Percentiles rank a stretch among this genome's conserved stretches.
These are phyloP conservation scores for Trypethelium eluteriae DNA, from an alignment of 495 filamentous ascomycete genomes.

Conservation along the genomic window DNA sequence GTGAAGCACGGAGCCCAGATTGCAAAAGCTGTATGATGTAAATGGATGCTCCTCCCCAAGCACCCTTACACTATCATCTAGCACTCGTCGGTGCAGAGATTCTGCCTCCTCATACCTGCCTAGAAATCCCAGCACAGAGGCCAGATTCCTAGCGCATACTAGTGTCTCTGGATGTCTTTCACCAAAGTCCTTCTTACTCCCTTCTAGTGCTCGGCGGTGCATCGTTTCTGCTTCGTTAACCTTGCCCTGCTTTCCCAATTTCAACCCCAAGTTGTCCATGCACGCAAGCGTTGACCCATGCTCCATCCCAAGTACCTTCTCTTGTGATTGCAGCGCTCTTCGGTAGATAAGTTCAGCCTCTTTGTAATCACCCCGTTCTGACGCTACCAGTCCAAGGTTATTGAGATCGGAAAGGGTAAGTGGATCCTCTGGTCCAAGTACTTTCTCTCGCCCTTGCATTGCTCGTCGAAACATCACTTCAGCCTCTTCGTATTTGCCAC, in stretches of 20 bases:
- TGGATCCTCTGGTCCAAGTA: not conserved
- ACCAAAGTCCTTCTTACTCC: slow-evolving; percentile 13
- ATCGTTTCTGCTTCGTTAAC: slow-evolving; percentile 4
- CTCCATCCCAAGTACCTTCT: too few species aligned
- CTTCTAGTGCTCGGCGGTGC: slow-evolving; percentile 8
- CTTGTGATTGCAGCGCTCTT: too few species aligned
- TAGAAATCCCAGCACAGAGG: not conserved
- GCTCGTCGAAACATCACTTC: slow-evolving; percentile 19
- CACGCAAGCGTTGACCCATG: not conserved
- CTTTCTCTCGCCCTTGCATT: slow-evolving; percentile 12
- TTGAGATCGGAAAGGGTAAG: too few species aligned
- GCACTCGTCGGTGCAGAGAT: slow-evolving; percentile 6
- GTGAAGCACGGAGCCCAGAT: too few species aligned
- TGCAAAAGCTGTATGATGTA: too few species aligned
- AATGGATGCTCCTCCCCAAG: too few species aligned
- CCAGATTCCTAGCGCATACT: slow-evolving; percentile 11
- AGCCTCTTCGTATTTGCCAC: slow-evolving; percentile 19
- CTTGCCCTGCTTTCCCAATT: not conserved
- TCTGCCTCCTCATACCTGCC: not conserved
- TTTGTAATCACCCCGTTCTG: too few species aligned
- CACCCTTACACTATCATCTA: slow-evolving; percentile 13
- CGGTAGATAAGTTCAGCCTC: too few species aligned
- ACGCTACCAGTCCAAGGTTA: too few species aligned
- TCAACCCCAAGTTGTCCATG: slow-evolving; percentile 1
- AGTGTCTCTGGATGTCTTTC: slow-evolving; percentile 18